Evolutionary conservation across 225 moss, liverwort and hornwort species (phyloP), one percentile per base, ranked within the genome.

Genomic region (Polytrichum commune): DNA sequence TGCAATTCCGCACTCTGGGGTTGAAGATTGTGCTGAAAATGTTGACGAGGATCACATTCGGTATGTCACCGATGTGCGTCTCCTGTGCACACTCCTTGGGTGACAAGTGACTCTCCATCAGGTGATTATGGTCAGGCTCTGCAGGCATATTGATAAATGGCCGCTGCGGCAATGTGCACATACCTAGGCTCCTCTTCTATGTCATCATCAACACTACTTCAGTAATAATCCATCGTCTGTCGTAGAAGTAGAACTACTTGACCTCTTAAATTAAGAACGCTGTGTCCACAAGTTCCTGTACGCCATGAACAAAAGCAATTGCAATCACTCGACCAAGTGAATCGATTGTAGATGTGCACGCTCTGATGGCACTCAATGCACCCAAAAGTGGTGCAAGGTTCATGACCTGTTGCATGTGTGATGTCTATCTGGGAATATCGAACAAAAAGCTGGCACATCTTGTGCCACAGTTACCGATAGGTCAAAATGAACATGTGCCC

Each of bases 31-130:
- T 65, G 9, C 58, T 71, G 62, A 98, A 81, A 61, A 95, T 93
- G 68, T 78, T 85, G 29, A 81, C 86, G 28, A 98, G 62, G 5
- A 98, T 90, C 32, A 89, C 94, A 70, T 72, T 86, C 2, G 95
- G 95, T 63, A 98, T 27, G 69, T 98, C 91, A 67, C 80, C 79
- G 74, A 98, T 89, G 69, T 90, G 85, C 24, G 88, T 91, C 69
- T 58, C 65, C 9, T 55, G 19, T 22, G n/a, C 29, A 54, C 26
- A 54, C 55, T 28, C 62, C 54, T 73, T 24, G 73, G 38, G 63
- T 56, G 55, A 5, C 30, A 29, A 58, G 33, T 64, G 18, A 1
- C 35, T 53, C 67, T 83, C 80, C 86, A 83, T 81, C 19, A 60
- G 22, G 0, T 46, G 46, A 58, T n/a, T 8, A 24, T 58, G 22